Conservation (phyloP, 805 yeast genomes). For the Naumovozyma dairenensis region DNA sequence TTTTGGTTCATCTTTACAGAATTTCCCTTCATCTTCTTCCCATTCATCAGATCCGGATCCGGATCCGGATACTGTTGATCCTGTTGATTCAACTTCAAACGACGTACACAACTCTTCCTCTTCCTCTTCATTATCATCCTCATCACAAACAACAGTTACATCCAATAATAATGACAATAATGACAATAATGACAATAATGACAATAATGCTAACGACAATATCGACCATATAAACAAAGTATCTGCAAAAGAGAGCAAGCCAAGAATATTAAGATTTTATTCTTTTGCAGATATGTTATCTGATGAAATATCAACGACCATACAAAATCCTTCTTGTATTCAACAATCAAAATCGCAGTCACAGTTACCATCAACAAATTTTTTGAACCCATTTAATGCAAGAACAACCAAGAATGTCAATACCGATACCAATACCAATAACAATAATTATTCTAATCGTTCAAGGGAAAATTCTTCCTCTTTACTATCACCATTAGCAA, state of each 20-base stretch:
- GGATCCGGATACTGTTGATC: too few relatives aligned
- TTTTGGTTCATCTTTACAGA: constrained; percentile 13
- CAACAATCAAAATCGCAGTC: constrained; percentile 25
- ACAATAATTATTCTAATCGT: too few relatives aligned
- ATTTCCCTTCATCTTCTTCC: not conserved
- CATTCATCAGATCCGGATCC: not conserved
- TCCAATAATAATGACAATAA: constrained; percentile 2
- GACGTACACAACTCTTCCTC: not conserved
- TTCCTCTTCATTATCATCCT: constrained; percentile 8
- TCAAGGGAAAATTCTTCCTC: too few relatives aligned
- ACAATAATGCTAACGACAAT: too few relatives aligned
- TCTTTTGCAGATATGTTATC: constrained; percentile 74
- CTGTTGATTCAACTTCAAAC: too few relatives aligned
- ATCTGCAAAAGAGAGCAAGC: too few relatives aligned
- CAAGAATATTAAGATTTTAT: constrained; percentile 39
- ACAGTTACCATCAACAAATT: too few relatives aligned
- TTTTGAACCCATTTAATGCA: too few relatives aligned
- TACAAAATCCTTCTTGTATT: constrained; percentile 41
- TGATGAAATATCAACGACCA: constrained; percentile 43
- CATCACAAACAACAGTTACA: constrained; percentile 9
- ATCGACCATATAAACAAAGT: too few relatives aligned
- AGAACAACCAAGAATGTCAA: too few relatives aligned
- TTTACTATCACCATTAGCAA: not conserved
- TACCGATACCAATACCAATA: too few relatives aligned
- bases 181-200: constrained; percentile 1